phyloP scores from a whole-genome alignment of 78 protist genomes.

The Dictyostelium capitatum region DNA sequence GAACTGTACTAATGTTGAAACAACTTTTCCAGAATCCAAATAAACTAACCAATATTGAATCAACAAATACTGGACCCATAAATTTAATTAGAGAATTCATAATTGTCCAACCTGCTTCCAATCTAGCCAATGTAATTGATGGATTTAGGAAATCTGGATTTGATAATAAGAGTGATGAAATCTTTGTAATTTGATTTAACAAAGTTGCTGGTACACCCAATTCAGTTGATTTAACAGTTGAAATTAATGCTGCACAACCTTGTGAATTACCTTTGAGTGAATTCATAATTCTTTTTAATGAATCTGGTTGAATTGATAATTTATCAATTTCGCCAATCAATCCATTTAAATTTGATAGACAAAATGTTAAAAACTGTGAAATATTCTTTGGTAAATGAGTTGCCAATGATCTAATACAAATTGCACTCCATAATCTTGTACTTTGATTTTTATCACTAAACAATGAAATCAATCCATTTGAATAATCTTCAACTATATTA shows the following conservation, averaged over 20 bases:
- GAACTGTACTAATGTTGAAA: slow-evolving; percentile 61
- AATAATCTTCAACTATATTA: slow-evolving; percentile 10
- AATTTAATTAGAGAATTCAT: slow-evolving; percentile 56
- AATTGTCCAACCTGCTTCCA: slow-evolving; percentile 79
- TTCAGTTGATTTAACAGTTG: slow-evolving; percentile 32
- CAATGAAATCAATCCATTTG: slow-evolving; percentile 7
- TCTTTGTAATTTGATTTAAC: slow-evolving; percentile 58
- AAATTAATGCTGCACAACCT: slow-evolving; percentile 53
- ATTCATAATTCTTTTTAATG: slow-evolving; percentile 57
- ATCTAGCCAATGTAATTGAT: slow-evolving; percentile 39
- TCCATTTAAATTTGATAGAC: slow-evolving; percentile 17
- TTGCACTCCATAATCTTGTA: slow-evolving; percentile 54
- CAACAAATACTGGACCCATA: slow-evolving; percentile 52
- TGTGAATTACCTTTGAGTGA: slow-evolving; percentile 58
- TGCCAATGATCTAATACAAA: slow-evolving; percentile 52
- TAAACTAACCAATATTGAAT: not conserved
- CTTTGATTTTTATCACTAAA: slow-evolving; percentile 47
- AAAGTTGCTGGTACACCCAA: slow-evolving; percentile 65
- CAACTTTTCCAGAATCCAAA: slow-evolving; percentile 61
- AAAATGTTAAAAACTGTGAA: slow-evolving; percentile 8
- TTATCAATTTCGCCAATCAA: slow-evolving; percentile 55
- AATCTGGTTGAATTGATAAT: slow-evolving; percentile 55
- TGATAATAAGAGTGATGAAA: slow-evolving; percentile 1
- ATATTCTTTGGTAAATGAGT: slow-evolving; percentile 50
- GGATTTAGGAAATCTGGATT: slow-evolving; percentile 70